Evolutionary conservation across 257 asterid genomes (phyloP).

Genomic region (Solanum piurae): DNA sequence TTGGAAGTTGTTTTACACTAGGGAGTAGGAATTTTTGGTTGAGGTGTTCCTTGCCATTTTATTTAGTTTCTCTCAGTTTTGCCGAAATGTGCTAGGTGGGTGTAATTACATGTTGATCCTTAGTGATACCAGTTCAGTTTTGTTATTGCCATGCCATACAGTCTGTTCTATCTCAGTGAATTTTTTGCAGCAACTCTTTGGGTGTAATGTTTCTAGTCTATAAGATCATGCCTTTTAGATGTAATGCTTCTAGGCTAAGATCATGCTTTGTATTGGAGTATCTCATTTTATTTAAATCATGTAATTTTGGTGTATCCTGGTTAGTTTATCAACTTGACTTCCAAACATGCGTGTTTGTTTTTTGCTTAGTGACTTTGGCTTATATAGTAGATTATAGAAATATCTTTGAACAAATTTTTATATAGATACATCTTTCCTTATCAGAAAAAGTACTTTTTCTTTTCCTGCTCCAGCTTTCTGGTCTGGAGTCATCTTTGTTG

Average conservation of each 20-base stretch:
- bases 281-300: not conserved
- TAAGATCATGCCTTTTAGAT: not conserved
- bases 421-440: not conserved
- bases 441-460: not conserved
- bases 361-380: not conserved
- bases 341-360: not conserved
- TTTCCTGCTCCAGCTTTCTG: not conserved
- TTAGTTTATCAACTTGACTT: not conserved
- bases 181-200: not conserved
- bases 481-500: not conserved
- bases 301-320: not conserved
- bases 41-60: not conserved
- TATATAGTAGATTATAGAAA: not conserved
- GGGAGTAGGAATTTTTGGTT: not conserved
- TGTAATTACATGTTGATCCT: not conserved
- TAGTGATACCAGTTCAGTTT: not conserved
- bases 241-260: not conserved
- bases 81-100: not conserved
- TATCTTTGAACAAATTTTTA: not conserved
- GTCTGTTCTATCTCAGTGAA: not conserved
- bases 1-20: not conserved
- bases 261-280: not conserved
- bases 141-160: not conserved
- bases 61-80: not conserved
- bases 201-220: not conserved